Conservation (phyloP, 805 yeast species). For the Candida alai region DNA sequence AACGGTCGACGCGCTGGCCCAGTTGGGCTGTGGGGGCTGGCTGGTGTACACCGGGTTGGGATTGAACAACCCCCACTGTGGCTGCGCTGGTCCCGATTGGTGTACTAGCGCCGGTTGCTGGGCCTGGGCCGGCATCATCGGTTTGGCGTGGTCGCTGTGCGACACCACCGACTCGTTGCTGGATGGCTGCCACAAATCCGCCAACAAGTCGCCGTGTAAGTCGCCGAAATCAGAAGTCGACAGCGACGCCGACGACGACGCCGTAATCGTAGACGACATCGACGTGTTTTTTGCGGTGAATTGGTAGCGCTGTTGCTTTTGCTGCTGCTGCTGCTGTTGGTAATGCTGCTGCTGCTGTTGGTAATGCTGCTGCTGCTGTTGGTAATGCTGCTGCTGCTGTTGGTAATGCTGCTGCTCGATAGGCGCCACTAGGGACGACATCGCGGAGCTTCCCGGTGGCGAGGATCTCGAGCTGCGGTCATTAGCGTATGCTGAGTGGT, state of each 20-base stretch:
- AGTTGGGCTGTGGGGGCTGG: neutral
- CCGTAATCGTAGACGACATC: constrained; percentile 5
- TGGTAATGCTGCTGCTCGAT: too few species aligned
- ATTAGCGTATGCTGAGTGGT: too few species aligned
- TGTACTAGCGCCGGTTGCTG: constrained; percentile 2
- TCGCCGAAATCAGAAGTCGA: constrained; percentile 12
- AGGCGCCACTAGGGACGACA: too few species aligned
- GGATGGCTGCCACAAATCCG: constrained; percentile 17
- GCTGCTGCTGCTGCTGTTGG: constrained; percentile 2
- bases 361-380: constrained; percentile 3
- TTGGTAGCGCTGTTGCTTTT: neutral
- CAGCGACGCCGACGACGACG: constrained; percentile 8
- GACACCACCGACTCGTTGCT: constrained; percentile 10
- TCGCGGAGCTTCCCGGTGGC: too few species aligned
- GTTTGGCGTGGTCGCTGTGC: neutral
- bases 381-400: too few species aligned
- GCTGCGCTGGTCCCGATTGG: neutral
- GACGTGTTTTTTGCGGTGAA: constrained; percentile 5
- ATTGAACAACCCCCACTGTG: constrained; percentile 2
- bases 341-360: constrained; percentile 2
- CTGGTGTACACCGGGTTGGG: constrained; percentile 3
- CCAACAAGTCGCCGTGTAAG: constrained; percentile 14
- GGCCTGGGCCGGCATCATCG: neutral
- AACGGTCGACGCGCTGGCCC: constrained; percentile 2
- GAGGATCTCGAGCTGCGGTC: too few species aligned